Conservation (phyloP, 306 rosid genomes). For the Crotalaria pallida region DNA sequence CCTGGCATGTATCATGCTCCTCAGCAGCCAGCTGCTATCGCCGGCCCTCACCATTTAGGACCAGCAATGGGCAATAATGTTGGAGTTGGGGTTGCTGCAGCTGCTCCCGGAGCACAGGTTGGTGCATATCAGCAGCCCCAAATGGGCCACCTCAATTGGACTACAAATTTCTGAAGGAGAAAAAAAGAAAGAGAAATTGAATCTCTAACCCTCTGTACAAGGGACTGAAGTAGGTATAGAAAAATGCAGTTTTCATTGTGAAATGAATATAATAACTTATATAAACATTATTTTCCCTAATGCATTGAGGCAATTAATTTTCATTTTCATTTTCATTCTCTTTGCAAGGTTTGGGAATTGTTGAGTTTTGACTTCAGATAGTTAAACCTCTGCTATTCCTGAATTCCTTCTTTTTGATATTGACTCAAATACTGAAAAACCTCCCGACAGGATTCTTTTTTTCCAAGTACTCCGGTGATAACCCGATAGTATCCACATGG, state of each 20-base stretch:
- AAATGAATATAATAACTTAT: slow-evolving; percentile 45
- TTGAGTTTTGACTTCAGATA: slow-evolving; percentile 9
- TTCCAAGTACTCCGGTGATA: too few relatives aligned
- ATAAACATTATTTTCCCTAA: slow-evolving; percentile 20
- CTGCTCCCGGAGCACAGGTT: slow-evolving; percentile 89
- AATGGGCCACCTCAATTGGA: slow-evolving; percentile 86
- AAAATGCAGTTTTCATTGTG: slow-evolving; percentile 43
- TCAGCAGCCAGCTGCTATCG: slow-evolving; percentile 62
- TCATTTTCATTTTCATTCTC: slow-evolving; percentile 13
- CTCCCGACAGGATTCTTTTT: background rate
- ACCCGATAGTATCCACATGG: too few relatives aligned
- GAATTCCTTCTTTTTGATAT: background rate
- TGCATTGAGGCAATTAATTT: slow-evolving; percentile 35
- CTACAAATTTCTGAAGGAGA: slow-evolving; percentile 76
- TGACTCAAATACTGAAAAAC: background rate
- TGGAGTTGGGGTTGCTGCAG: slow-evolving; percentile 80
- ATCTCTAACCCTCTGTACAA: slow-evolving; percentile 58
- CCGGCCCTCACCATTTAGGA: slow-evolving; percentile 80
- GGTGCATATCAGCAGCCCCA: slow-evolving; percentile 94
- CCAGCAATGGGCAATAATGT: slow-evolving; percentile 78
- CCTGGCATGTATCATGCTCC: slow-evolving; percentile 92
- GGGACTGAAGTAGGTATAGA: slow-evolving; percentile 66
- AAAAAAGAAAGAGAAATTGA: slow-evolving; percentile 2
- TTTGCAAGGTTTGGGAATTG: background rate
- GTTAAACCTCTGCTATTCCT: slow-evolving; percentile 19